Evolutionary conservation across 352 stramenopile species (phyloP), one percentile per base, ranked within the genome.

Genomic region (Phytophthora palmivora): DNA sequence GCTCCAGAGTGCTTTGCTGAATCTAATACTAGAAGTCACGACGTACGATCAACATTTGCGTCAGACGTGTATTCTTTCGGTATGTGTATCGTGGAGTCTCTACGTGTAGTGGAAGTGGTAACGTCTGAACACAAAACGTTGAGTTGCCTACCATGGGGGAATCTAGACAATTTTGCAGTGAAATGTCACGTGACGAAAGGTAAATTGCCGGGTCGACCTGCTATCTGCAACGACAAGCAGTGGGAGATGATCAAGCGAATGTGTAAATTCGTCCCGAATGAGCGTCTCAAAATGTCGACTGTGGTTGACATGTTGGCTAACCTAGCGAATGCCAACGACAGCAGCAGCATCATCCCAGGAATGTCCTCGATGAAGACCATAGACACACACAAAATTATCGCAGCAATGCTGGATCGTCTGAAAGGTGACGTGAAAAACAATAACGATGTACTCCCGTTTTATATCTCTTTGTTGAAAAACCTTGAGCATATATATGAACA

Each of bases 11-110:
- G 53, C 9, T 30, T 58, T 14, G 0, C 12, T 3, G 18, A 19
- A 34, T 2, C 32, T 1, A 38, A 43, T 8, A 9, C 39, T 28
- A 28, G 24, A 28, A 28, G 24, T 28, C 24, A 6, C 24, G 6
- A 28, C 24, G 24, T 28, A 3, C 1, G 26, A 6, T 36, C 55
- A 34, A 44, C 55, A 3, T 63, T 41, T 30, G 44, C 34, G 9
- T 57, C 44, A 14, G 55, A 63, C 19, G 24, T 63, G 6, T 63
- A 63, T 9, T 48, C 55, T 1, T n/a, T 63, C 4, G 55, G 45
- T 14, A 63, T 63, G 55, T 63, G 56, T 12, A 38, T 43, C 36
- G 43, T 63, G 24, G 54, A 62, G 15, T 21, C 54, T 11, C 18
- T 62, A 12, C 43, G 43, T 6, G 34, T 62, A 21, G 54, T 62